phyloP scores from a whole-genome alignment of 371 early-diverging fungal genomes.

The Basidiobolus meristosporus region DNA sequence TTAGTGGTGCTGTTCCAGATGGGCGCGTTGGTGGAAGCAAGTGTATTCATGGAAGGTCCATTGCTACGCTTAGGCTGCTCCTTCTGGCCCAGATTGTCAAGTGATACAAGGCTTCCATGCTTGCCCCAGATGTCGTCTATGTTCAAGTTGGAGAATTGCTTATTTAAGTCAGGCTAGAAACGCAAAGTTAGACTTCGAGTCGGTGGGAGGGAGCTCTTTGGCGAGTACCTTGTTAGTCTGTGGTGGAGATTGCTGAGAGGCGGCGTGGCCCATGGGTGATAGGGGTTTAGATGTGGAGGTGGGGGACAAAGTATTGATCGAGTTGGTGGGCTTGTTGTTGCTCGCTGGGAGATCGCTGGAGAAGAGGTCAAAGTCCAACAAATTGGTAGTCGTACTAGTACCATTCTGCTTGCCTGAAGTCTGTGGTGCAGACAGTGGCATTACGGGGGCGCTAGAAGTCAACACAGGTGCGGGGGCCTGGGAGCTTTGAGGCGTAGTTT shows the following conservation, averaged over 20 bases:
- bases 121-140: conserved; percentile 21
- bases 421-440: no score
- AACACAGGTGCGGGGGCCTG: neutral
- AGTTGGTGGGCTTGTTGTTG: neutral
- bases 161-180: neutral
- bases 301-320: neutral
- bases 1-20: neutral
- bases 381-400: neutral
- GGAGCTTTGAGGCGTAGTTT: conserved; percentile 17
- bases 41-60: conserved; percentile 27
- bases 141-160: conserved; percentile 5
- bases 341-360: neutral
- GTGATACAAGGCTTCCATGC: conserved; percentile 19
- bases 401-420: neutral
- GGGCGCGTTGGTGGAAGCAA: conserved; percentile 6
- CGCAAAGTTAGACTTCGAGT: neutral
- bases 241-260: neutral
- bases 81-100: conserved; percentile 24
- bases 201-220: no score
- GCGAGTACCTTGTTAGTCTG: neutral
- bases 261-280: conserved; percentile 2
- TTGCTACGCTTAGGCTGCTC: conserved; percentile 6
- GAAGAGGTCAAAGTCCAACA: neutral
- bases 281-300: conserved; percentile 4
- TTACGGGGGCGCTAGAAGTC: no score